Base-by-base conservation (phyloP, 2,329 filamentous ascomycete genomes). In the Diaporthe amygdali region DNA sequence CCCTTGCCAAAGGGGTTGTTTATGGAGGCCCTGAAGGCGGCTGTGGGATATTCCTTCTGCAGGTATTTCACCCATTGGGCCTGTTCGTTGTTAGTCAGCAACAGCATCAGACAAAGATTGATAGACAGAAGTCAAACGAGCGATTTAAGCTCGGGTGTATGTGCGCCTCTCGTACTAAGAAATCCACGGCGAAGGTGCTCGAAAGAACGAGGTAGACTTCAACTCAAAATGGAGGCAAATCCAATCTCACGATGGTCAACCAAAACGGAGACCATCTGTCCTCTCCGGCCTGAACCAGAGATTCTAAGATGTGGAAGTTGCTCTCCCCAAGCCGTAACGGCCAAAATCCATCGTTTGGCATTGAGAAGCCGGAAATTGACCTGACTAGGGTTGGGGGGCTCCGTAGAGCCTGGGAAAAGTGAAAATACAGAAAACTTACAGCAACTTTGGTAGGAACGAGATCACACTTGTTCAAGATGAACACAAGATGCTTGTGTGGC, bases 311-410 rank as follows among this genome's bases (percentile, higher is more conserved):
- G 86, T 87, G 87, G 87, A 81, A 79, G 80, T 98, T 87, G 82
- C 91, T 99, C 90, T 98, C 92, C 96, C 96, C 98, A 94, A 91
- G 93, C 93, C 94, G 94, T 99, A 99, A 99, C 96, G 97, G 95
- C 94, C 89, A 84, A 87, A 90, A 91, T 92, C 92, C 94, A 96
- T 91, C 82, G 87, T 63, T 63, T 47, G 82, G 81, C 84, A 82
- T 80, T 87, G 84, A 81, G 82, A 84, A 72, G 88, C 90, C 84
- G 84, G 86, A 79, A 88, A 91, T 89, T 87, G 93, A 97, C 96
- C 96, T 97, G 94, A 96, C 95, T 85, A 87, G 83, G 85, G 87
- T 91, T 93, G 92, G 92, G 89, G 86, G 74, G 71, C 63, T 64
- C 44, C 37, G 66, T 51, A 69, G 86, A 73, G 70, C 64, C 64